These are phyloP conservation scores for Cyberlindnera euphorbiae DNA, from an alignment of 805 yeast genomes.

Conservation along the genomic window DNA sequence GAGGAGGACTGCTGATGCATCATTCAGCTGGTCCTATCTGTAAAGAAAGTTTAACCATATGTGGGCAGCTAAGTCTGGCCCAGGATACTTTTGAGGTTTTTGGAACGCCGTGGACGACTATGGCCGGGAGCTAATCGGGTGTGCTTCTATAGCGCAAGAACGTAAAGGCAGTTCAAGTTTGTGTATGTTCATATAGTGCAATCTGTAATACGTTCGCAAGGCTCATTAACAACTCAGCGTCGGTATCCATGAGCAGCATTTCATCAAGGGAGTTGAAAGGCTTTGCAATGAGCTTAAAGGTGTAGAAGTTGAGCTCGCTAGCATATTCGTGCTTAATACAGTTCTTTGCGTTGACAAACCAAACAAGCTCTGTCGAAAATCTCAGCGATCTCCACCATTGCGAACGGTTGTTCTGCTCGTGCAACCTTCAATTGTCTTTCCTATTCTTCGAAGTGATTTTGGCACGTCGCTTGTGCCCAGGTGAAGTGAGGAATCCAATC, in stretches of 20 bases:
- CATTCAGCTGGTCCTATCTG: no score
- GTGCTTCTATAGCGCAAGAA: no score
- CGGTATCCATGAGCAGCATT: constrained; percentile 50
- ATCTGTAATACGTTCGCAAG: constrained; percentile 31
- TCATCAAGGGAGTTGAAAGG: constrained; percentile 56
- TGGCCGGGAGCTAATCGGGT: no score
- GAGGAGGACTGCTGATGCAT: no score
- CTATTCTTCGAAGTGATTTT: no score
- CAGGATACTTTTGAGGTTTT: no score
- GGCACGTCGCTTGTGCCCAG: no score
- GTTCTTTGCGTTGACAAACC: constrained; percentile 35
- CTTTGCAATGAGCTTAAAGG: constrained; percentile 50
- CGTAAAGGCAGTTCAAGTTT: no score
- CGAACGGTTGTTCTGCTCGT: constrained; percentile 29
- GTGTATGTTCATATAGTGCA: constrained; percentile 30
- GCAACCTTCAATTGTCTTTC: constrained; percentile 34
- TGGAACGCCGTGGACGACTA: no score
- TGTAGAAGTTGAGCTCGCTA: constrained; percentile 31
- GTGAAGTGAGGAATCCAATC: no score
- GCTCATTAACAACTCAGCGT: constrained; percentile 38
- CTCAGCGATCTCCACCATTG: constrained; percentile 24
- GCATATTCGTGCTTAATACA: constrained; percentile 25
- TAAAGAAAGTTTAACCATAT: no score
- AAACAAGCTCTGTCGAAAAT: constrained; percentile 28
- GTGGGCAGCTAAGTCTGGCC: no score